Conservation (phyloP, 75 land plant species). For the Selaginella tamariscina region DNA sequence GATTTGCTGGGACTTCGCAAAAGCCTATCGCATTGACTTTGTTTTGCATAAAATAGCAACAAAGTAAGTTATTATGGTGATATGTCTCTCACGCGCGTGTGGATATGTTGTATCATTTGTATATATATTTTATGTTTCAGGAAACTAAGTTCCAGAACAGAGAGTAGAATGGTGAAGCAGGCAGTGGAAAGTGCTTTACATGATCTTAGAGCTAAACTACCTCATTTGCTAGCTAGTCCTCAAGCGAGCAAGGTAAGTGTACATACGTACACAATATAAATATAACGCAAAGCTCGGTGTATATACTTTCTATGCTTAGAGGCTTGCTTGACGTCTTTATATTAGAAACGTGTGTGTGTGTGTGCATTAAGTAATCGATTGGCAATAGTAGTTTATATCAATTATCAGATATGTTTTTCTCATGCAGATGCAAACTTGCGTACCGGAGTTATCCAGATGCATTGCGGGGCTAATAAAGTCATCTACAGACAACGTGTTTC, state of each 20-base stretch:
- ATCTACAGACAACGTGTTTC: background rate
- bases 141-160: background rate
- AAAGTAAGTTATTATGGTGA: no score
- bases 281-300: no score
- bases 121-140: background rate
- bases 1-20: background rate
- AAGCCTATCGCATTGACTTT: background rate
- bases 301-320: no score
- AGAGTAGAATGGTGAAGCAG: background rate
- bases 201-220: background rate
- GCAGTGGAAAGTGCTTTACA: background rate
- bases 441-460: slow-evolving; percentile 1
- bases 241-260: slow-evolving; percentile 7
- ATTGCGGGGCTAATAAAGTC: slow-evolving; percentile 4
- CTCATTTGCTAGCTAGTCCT: background rate
- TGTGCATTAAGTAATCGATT: background rate
- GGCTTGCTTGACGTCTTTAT: no score
- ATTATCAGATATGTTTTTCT: background rate
- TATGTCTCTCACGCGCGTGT: no score
- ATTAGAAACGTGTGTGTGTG: no score
- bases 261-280: no score
- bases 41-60: background rate
- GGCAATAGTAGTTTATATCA: background rate
- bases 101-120: background rate
- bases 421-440: background rate